phyloP scores from a whole-genome alignment of 1,139 yeast species.

The Komagataea norvegica region DNA sequence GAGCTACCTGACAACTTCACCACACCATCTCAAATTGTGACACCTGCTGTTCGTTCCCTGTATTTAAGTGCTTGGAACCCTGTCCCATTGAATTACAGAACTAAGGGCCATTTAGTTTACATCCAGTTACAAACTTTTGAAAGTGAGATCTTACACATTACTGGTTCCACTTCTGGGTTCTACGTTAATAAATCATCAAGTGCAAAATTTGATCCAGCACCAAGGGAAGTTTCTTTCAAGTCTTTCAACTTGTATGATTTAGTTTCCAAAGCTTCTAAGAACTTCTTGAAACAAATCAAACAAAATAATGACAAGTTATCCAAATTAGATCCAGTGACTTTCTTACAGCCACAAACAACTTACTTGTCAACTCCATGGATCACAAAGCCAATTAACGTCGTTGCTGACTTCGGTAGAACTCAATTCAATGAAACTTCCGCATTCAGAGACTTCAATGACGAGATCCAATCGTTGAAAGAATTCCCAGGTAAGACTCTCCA shows the following conservation, averaged over 20 bases:
- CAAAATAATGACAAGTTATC: constrained; percentile 39
- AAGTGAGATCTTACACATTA: constrained; percentile 71
- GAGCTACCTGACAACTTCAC: constrained; percentile 23
- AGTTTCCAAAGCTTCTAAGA: constrained; percentile 31
- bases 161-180: constrained; percentile 76
- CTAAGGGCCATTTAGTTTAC: constrained; percentile 78
- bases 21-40: constrained; percentile 27
- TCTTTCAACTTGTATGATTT: constrained; percentile 33
- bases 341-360: constrained; percentile 55
- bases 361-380: constrained; percentile 76
- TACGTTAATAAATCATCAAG: constrained; percentile 66
- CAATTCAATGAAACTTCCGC: constrained; percentile 53
- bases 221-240: constrained; percentile 33
- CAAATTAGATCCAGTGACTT: constrained; percentile 48
- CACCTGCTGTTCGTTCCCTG: constrained; percentile 44
- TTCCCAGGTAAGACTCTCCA: constrained; percentile 53
- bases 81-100: constrained; percentile 55
- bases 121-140: constrained; percentile 73
- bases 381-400: constrained; percentile 26
- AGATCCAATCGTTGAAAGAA: constrained; percentile 77
- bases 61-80: constrained; percentile 85
- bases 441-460: constrained; percentile 85
- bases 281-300: constrained; percentile 35
- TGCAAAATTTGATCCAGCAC: constrained; percentile 63
- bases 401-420: constrained; percentile 59